Percentiles rank a stretch among this genome's conserved stretches.
Evolutionary conservation across 805 yeast genomes (phyloP).

Genomic region (Yarrowia deformans): DNA sequence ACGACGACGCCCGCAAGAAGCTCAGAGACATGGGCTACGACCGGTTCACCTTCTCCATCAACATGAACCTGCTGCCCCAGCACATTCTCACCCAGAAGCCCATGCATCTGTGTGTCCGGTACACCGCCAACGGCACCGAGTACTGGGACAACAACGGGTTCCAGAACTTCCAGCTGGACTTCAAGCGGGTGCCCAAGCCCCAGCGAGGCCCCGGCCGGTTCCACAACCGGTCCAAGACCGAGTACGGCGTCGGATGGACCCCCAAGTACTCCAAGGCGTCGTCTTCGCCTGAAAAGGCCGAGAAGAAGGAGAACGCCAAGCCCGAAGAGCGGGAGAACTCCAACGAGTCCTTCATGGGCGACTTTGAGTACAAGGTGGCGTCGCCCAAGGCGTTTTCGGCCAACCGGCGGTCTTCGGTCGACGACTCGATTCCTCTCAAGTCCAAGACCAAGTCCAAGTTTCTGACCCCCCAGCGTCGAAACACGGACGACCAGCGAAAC

Average conservation of each 20-base stretch:
- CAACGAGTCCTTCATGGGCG: constrained; percentile 29
- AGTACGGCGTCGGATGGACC: constrained; percentile 37
- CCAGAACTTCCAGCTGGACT: constrained; percentile 64
- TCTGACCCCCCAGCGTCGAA: constrained; percentile 30
- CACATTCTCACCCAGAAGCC: constrained; percentile 47
- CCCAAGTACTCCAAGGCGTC: constrained; percentile 21
- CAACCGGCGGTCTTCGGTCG: constrained; percentile 23
- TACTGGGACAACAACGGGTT: constrained; percentile 79
- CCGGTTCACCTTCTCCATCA: constrained; percentile 71
- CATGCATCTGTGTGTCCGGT: constrained; percentile 65
- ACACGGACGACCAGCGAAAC: constrained; percentile 31
- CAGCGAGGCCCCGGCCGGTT: constrained; percentile 37
- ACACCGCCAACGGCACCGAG: constrained; percentile 58
- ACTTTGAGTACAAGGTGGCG: constrained; percentile 21
- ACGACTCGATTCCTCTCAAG: constrained; percentile 35
- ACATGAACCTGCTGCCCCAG: constrained; percentile 49
- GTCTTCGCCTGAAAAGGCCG: constrained; percentile 41
- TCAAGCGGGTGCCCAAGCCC: constrained; percentile 48
- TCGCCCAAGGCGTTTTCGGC: constrained; percentile 22
- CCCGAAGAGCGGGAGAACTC: constrained; percentile 36
- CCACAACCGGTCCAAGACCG: constrained; percentile 39
- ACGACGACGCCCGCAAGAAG: constrained; percentile 56
- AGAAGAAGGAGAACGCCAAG: constrained; percentile 43
- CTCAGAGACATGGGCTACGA: constrained; percentile 55
- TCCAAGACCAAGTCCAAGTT: constrained; percentile 16